Evolutionary conservation across 1,139 yeast genomes (phyloP).

Genomic region (Meyerozyma guilliermondii): DNA sequence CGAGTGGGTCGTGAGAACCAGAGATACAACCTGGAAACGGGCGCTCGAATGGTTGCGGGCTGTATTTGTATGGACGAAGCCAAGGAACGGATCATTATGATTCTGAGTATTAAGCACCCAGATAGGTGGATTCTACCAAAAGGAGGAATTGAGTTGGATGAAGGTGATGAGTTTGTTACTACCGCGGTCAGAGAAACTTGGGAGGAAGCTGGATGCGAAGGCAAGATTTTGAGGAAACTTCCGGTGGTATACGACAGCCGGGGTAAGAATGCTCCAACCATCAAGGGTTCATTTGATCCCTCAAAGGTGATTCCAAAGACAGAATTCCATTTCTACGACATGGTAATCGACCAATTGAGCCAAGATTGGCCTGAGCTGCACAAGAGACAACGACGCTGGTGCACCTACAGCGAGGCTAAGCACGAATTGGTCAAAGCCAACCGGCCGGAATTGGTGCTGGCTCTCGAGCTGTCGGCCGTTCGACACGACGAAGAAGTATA

Average conservation of each 20-base stretch:
- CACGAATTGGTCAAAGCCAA: conserved; percentile 55
- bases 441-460: conserved; percentile 66
- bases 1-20: conserved; percentile 37
- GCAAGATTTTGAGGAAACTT: conserved; percentile 47
- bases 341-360: conserved; percentile 53
- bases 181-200: conserved; percentile 88
- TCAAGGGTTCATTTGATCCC: conserved; percentile 40
- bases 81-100: conserved; percentile 63
- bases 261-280: conserved; percentile 54
- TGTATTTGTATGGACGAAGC: conserved; percentile 65
- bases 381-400: conserved; percentile 68
- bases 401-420: conserved; percentile 66
- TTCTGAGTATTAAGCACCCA: conserved; percentile 64
- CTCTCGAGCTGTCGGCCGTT: conserved; percentile 50
- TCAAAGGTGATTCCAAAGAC: conserved; percentile 50
- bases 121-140: conserved; percentile 87
- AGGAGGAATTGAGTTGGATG: conserved; percentile 93
- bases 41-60: conserved; percentile 89
- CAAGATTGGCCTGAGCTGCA: conserved; percentile 71
- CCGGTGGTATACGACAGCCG: conserved; percentile 69
- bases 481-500: conserved; percentile 20
- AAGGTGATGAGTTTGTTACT: conserved; percentile 46
- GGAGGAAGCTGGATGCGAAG: conserved; percentile 95
- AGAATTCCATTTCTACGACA: conserved; percentile 81
- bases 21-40: conserved; percentile 45